Percentiles rank a stretch among this genome's conserved stretches.
phyloP scores from a whole-genome alignment of 257 asterid species.

The Rehmannia glutinosa region DNA sequence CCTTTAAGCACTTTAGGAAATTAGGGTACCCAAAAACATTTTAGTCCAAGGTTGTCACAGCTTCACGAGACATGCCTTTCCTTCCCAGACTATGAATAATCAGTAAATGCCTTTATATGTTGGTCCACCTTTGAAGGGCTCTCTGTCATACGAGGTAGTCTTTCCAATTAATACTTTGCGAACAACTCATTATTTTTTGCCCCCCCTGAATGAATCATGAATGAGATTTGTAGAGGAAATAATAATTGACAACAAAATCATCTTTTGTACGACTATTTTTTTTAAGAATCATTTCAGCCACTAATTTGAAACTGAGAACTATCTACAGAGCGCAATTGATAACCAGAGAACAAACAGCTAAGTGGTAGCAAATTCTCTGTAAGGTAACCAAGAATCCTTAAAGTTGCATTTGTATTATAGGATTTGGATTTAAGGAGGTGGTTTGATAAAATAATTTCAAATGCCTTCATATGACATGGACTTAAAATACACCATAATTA shows the following conservation, averaged over 20 bases:
- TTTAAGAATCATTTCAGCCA: neutral
- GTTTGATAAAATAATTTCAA: too few species aligned
- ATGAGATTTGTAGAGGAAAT: too few species aligned
- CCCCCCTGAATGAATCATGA: too few species aligned
- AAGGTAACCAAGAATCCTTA: too few species aligned
- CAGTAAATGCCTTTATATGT: neutral
- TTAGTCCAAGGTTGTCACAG: constrained; percentile 25
- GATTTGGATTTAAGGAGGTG: too few species aligned
- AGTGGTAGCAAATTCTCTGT: too few species aligned
- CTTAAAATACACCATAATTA: too few species aligned
- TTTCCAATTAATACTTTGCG: neutral
- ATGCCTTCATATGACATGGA: too few species aligned
- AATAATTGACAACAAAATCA: neutral
- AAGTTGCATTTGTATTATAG: too few species aligned
- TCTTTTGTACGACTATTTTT: neutral
- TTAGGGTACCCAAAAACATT: neutral
- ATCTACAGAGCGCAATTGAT: too few species aligned
- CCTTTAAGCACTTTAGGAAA: neutral
- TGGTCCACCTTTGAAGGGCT: constrained; percentile 17
- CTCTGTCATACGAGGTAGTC: neutral
- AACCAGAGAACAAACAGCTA: too few species aligned
- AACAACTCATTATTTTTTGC: neutral
- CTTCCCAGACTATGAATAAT: neutral
- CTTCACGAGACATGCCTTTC: constrained; percentile 11
- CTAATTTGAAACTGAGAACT: neutral